These are phyloP conservation scores for Betula pendula DNA, from an alignment of 306 rosid species.

Conservation along the genomic window DNA sequence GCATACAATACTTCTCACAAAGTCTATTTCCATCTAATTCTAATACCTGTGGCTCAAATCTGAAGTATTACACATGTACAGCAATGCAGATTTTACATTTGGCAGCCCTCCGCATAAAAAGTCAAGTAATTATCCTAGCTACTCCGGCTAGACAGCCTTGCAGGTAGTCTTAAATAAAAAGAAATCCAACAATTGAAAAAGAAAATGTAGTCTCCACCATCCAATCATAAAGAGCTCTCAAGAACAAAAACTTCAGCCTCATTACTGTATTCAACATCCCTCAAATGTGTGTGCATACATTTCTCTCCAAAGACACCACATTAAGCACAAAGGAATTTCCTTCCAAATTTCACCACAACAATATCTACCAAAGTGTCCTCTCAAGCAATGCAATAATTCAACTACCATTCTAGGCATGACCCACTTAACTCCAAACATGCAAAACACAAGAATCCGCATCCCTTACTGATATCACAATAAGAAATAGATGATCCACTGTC, in stretches of 20 bases:
- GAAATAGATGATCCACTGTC: neutral
- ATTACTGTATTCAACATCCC: neutral
- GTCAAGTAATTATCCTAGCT: too few relatives aligned
- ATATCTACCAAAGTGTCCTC: neutral
- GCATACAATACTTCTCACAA: too few relatives aligned
- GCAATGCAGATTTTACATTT: too few relatives aligned
- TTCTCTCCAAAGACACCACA: neutral
- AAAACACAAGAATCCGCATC: neutral
- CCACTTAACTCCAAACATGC: neutral
- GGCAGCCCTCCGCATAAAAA: too few relatives aligned
- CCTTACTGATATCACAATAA: too few relatives aligned
- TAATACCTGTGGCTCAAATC: too few relatives aligned
- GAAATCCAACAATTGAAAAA: too few relatives aligned
- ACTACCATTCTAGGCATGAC: neutral
- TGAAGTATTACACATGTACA: too few relatives aligned
- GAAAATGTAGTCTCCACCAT: neutral
- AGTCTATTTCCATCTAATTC: too few relatives aligned
- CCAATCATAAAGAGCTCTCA: neutral
- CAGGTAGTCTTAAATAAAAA: too few relatives aligned
- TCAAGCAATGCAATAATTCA: neutral
- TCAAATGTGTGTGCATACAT: neutral
- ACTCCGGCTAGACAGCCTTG: too few relatives aligned
- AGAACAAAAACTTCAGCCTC: neutral
- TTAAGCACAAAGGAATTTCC: neutral
- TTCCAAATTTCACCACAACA: neutral